Evolutionary conservation across 495 filamentous ascomycete genomes (phyloP).

Genomic region (Entonaema liquescens): DNA sequence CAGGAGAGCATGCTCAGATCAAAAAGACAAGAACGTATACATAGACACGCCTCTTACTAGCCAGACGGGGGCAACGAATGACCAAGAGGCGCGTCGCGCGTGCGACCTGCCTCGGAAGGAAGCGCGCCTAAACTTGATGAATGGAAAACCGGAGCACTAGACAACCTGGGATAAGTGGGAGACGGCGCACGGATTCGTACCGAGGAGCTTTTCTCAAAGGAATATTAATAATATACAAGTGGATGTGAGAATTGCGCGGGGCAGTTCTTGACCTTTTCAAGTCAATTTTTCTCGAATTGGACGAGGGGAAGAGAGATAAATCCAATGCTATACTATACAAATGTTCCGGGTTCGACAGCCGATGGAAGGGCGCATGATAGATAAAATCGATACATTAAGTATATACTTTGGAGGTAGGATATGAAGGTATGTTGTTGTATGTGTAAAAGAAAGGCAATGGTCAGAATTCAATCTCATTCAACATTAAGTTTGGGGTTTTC

Average conservation of each 20-base stretch:
- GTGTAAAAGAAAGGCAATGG: background rate
- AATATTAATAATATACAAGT: background rate
- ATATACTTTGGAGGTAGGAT: too few species aligned
- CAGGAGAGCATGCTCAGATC: constrained; percentile 31
- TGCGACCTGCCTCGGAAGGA: constrained; percentile 7
- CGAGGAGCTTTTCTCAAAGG: background rate
- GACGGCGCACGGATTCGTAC: background rate
- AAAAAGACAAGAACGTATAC: background rate
- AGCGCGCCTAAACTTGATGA: constrained; percentile 1
- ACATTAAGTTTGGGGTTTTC: constrained; percentile 5
- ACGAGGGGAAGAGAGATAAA: background rate
- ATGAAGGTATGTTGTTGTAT: background rate
- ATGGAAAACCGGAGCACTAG: too few species aligned
- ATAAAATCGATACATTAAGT: background rate
- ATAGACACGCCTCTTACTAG: constrained; percentile 13
- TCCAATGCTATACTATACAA: background rate
- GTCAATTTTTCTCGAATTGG: constrained; percentile 1
- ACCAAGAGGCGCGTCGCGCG: background rate
- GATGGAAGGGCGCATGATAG: background rate
- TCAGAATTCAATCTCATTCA: background rate
- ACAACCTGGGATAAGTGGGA: background rate
- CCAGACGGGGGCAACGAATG: background rate
- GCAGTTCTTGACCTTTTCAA: constrained; percentile 3
- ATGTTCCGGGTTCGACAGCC: background rate
- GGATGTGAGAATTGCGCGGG: constrained; percentile 9